phyloP scores from a whole-genome alignment of 2,329 filamentous ascomycete genomes.

The Cadophora luteo-olivacea region DNA sequence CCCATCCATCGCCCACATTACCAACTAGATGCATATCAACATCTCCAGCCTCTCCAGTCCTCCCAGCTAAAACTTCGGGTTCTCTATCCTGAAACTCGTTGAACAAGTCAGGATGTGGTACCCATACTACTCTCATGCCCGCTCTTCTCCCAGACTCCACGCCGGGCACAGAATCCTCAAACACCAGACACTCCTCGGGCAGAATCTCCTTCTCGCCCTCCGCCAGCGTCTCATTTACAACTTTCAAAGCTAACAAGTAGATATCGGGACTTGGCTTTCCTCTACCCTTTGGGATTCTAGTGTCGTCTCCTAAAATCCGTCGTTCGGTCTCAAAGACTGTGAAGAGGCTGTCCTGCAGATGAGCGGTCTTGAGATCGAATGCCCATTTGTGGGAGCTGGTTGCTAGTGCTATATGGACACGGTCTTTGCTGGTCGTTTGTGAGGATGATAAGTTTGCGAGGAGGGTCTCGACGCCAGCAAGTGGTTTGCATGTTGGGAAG shows the following conservation, averaged over 20 bases:
- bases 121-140: conserved; percentile 95
- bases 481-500: conserved; percentile 77
- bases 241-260: conserved; percentile 83
- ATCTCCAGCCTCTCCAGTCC: conserved; percentile 54
- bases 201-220: conserved; percentile 68
- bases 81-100: conserved; percentile 79
- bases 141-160: conserved; percentile 90
- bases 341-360: conserved; percentile 62
- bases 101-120: conserved; percentile 80
- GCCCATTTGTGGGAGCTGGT: conserved; percentile 63
- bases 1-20: conserved; percentile 66
- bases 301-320: conserved; percentile 85
- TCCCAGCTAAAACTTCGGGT: conserved; percentile 81
- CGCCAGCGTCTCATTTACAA: conserved; percentile 77
- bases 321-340: conserved; percentile 71
- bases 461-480: conserved; percentile 78
- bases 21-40: conserved; percentile 65
- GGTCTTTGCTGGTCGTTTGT: conserved; percentile 41
- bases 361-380: conserved; percentile 48
- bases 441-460: conserved; percentile 60
- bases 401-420: conserved; percentile 79
- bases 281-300: conserved; percentile 75
- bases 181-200: conserved; percentile 91
- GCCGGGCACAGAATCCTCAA: conserved; percentile 93
- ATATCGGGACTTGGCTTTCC: conserved; percentile 97